These are phyloP conservation scores for Sistotremastrum suecicum DNA, from an alignment of 768 basidiomycete species.

Conservation along the genomic window DNA sequence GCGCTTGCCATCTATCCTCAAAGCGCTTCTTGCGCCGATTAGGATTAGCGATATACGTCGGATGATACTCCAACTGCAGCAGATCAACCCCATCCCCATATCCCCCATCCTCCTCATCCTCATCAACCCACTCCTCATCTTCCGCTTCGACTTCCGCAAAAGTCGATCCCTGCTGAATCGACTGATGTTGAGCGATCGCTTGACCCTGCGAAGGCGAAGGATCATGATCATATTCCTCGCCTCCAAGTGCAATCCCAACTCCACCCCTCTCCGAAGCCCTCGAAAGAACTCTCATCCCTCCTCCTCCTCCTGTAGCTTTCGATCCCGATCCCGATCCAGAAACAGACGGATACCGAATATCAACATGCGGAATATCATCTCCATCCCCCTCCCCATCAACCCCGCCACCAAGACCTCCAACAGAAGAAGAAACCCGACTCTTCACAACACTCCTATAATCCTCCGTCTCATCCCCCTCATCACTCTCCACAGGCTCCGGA, in stretches of 20 bases:
- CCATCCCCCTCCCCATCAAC: neutral
- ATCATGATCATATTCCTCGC: neutral
- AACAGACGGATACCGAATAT: neutral
- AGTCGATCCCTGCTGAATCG: no score
- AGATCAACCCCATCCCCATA: constrained; percentile 52
- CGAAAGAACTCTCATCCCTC: constrained; percentile 1
- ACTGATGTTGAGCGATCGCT: no score
- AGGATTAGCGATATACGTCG: constrained; percentile 46
- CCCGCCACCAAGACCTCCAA: neutral
- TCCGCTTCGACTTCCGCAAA: constrained; percentile 23
- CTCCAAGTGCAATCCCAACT: neutral
- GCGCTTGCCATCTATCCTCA: constrained; percentile 63
- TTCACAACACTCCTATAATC: neutral
- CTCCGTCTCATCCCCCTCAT: constrained; percentile 25
- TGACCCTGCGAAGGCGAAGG: no score
- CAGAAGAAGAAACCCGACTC: no score
- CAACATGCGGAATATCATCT: neutral
- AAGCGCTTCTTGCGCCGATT: constrained; percentile 59
- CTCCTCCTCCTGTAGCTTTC: constrained; percentile 13
- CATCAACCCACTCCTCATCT: constrained; percentile 56
- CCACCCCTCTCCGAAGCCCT: neutral
- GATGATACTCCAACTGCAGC: constrained; percentile 65
- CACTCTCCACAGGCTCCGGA: constrained; percentile 41
- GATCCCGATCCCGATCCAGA: constrained; percentile 15
- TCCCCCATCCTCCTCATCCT: constrained; percentile 48